Evolutionary conservation across 2,329 filamentous ascomycete species (phyloP).

Genomic region (Berkeleyomyces rouxiae): DNA sequence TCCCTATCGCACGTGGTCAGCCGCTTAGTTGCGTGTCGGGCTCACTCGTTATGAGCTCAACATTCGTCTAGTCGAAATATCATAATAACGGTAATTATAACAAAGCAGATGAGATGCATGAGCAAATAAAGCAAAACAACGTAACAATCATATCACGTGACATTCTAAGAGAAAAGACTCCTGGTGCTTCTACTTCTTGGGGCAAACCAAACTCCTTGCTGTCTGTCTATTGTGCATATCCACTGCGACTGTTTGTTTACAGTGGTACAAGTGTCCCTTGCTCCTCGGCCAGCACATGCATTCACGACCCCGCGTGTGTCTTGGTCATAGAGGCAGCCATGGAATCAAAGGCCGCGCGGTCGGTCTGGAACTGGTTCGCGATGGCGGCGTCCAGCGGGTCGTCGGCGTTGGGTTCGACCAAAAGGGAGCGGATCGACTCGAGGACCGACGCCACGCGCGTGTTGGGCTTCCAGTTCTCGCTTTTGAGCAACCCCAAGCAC

Average conservation of each 20-base stretch:
- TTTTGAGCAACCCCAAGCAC: constrained; percentile 87
- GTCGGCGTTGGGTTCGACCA: constrained; percentile 70
- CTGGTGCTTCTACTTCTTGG: too few species aligned
- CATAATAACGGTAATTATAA: background rate
- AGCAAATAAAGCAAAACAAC: background rate
- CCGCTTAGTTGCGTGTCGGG: too few species aligned
- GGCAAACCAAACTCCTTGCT: too few species aligned
- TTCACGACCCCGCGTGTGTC: constrained; percentile 1
- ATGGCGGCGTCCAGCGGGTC: constrained; percentile 78
- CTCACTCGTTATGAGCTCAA: background rate
- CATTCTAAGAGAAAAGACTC: too few species aligned
- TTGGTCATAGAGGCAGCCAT: constrained; percentile 21
- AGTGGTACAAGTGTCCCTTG: too few species aligned
- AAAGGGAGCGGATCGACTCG: constrained; percentile 55
- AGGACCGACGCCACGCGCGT: constrained; percentile 62
- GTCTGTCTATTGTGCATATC: too few species aligned
- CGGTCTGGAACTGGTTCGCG: constrained; percentile 63
- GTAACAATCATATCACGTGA: background rate
- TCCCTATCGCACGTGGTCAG: background rate
- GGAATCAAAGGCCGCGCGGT: constrained; percentile 48
- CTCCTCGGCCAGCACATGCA: too few species aligned
- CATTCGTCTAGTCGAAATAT: background rate
- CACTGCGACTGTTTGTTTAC: too few species aligned
- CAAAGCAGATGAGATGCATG: background rate
- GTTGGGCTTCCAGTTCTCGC: constrained; percentile 84